Evolutionary conservation across 257 asterid species (phyloP).

Genomic region (Scutellaria baicalensis): DNA sequence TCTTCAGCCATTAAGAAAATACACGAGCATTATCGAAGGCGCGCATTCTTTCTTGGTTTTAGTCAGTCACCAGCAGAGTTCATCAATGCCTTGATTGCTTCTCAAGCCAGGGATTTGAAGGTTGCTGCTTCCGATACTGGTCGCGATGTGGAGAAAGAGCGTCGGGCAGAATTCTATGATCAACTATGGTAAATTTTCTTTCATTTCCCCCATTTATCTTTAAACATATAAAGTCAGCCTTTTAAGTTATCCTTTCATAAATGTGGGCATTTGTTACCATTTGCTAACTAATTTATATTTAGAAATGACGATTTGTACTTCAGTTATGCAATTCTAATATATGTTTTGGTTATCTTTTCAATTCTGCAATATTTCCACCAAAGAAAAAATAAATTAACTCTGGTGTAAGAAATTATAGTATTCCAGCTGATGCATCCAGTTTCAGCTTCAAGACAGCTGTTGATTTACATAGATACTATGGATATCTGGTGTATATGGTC

Average conservation of each 20-base stretch:
- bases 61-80: constrained; percentile 94
- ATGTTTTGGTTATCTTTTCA: neutral
- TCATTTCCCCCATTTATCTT: neutral
- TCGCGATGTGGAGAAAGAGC: constrained; percentile 64
- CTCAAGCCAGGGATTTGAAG: constrained; percentile 85
- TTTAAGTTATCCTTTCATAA: neutral
- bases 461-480: neutral
- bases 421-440: neutral
- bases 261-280: neutral
- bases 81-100: constrained; percentile 62
- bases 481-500: neutral
- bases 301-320: neutral
- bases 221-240: neutral
- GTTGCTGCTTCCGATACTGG: constrained; percentile 56
- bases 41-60: constrained; percentile 80
- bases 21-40: constrained; percentile 31
- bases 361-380: neutral
- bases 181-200: constrained; percentile 61
- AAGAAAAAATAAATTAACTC: neutral
- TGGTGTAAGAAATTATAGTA: neutral
- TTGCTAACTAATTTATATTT: neutral
- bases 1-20: constrained; percentile 60
- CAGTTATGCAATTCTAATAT: neutral
- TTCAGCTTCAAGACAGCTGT: neutral
- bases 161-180: constrained; percentile 61